Evolutionary conservation across 768 basidiomycete genomes (phyloP).

Genomic region (Amanita exitialis): DNA sequence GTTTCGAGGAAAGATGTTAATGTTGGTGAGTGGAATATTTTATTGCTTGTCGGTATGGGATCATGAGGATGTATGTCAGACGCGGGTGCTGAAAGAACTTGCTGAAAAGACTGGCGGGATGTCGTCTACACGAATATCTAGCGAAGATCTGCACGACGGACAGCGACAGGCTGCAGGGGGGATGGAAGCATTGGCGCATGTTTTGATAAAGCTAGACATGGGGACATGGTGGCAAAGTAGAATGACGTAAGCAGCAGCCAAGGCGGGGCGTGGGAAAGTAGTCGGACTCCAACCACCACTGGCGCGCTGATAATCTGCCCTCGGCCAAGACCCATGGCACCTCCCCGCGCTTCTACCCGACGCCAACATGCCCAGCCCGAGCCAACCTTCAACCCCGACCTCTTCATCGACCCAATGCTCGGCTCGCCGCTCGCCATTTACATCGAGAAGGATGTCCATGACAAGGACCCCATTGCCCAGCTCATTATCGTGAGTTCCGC

Average conservation of each 20-base stretch:
- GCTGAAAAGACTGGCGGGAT: slow-evolving; percentile 37
- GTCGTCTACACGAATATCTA: slow-evolving; percentile 14
- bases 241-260: not conserved
- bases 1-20: slow-evolving; percentile 46
- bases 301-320: slow-evolving; percentile 23
- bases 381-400: slow-evolving; percentile 30
- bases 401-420: slow-evolving; percentile 80
- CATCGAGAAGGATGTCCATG: slow-evolving; percentile 72
- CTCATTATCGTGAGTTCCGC: slow-evolving; percentile 51
- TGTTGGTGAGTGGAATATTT: slow-evolving; percentile 36
- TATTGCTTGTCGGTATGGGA: not conserved
- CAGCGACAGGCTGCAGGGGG: slow-evolving; percentile 33
- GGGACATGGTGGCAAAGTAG: slow-evolving; percentile 44
- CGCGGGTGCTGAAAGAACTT: slow-evolving; percentile 41
- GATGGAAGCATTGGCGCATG: slow-evolving; percentile 40
- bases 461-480: slow-evolving; percentile 53
- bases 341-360: slow-evolving; percentile 50
- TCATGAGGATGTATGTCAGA: slow-evolving; percentile 24
- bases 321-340: slow-evolving; percentile 71
- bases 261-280: slow-evolving; percentile 14
- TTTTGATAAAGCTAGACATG: slow-evolving; percentile 43
- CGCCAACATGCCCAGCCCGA: slow-evolving; percentile 25
- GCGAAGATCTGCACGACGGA: not conserved
- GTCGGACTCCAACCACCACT: slow-evolving; percentile 40
- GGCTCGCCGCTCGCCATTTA: slow-evolving; percentile 68